Conservation (phyloP, 129 eudicot species). For the Calendula officinalis region DNA sequence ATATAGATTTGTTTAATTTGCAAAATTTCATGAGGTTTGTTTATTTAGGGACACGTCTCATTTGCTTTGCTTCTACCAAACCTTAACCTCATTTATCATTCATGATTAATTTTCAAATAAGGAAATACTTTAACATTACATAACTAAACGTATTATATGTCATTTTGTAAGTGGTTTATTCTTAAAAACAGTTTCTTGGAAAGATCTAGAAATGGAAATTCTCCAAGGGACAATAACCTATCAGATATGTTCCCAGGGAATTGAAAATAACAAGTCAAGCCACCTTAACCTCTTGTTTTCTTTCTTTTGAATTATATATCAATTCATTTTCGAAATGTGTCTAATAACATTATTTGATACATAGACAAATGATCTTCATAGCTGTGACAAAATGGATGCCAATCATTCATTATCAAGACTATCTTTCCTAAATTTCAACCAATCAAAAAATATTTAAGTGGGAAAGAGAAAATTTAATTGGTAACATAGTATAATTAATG, state of each 20-base stretch:
- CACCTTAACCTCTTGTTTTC: neutral
- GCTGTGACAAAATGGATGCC: too few species aligned
- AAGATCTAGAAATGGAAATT: conserved; percentile 21
- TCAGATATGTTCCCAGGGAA: conserved; percentile 6
- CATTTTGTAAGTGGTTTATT: conserved; percentile 20
- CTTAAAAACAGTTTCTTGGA: conserved; percentile 10
- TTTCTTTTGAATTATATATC: neutral
- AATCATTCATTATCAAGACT: too few species aligned
- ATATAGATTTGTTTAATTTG: neutral
- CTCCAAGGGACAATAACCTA: conserved; percentile 28
- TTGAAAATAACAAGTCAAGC: conserved; percentile 16
- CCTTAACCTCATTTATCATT: conserved; percentile 17
- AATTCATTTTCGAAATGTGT: neutral
- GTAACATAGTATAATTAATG: too few species aligned
- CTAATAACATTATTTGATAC: neutral
- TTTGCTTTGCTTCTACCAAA: conserved; percentile 33
- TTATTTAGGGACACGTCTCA: conserved; percentile 26
- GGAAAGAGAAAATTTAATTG: too few species aligned
- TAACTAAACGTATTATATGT: conserved; percentile 14
- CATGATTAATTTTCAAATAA: conserved; percentile 15
- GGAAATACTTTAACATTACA: conserved; percentile 16
- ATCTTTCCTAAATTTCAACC: too few species aligned
- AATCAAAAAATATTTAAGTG: too few species aligned
- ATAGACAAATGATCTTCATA: too few species aligned
- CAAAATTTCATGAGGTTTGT: conserved; percentile 26